phyloP scores from a whole-genome alignment of 495 filamentous ascomycete species.

The Lasiosphaeriaceae sp. region DNA sequence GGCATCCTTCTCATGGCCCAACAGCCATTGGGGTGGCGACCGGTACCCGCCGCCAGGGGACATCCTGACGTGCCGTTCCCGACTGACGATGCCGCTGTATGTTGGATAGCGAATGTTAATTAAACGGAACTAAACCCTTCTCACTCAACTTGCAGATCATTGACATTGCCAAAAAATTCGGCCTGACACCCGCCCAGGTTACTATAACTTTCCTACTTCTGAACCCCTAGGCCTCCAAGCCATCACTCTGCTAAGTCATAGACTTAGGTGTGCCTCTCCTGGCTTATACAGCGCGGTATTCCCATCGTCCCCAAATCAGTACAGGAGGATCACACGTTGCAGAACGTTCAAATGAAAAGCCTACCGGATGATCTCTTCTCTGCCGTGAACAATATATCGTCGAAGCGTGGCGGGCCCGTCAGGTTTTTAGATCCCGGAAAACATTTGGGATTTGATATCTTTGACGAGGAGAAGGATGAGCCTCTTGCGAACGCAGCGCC shows the following conservation, averaged over 20 bases:
- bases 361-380: constrained; percentile 21
- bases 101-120: background rate
- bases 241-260: background rate
- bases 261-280: constrained; percentile 35
- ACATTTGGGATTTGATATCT: constrained; percentile 33
- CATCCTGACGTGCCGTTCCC: constrained; percentile 27
- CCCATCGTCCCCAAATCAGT: constrained; percentile 44
- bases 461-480: constrained; percentile 33
- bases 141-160: constrained; percentile 18
- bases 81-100: constrained; percentile 24
- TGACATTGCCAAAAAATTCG: constrained; percentile 18
- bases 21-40: constrained; percentile 51
- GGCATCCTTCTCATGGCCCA: constrained; percentile 64
- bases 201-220: background rate
- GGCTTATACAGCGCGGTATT: constrained; percentile 31
- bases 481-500: constrained; percentile 24
- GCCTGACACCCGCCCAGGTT: constrained; percentile 28
- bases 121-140: background rate
- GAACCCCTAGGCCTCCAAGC: too few species aligned
- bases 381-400: constrained; percentile 15
- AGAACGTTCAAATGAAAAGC: constrained; percentile 30
- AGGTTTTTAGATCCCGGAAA: constrained; percentile 27
- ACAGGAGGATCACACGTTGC: constrained; percentile 54
- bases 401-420: constrained; percentile 14
- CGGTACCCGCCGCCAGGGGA: constrained; percentile 30